Conservation (phyloP, 352 stramenopile species). For the Pythium myriotylum region DNA sequence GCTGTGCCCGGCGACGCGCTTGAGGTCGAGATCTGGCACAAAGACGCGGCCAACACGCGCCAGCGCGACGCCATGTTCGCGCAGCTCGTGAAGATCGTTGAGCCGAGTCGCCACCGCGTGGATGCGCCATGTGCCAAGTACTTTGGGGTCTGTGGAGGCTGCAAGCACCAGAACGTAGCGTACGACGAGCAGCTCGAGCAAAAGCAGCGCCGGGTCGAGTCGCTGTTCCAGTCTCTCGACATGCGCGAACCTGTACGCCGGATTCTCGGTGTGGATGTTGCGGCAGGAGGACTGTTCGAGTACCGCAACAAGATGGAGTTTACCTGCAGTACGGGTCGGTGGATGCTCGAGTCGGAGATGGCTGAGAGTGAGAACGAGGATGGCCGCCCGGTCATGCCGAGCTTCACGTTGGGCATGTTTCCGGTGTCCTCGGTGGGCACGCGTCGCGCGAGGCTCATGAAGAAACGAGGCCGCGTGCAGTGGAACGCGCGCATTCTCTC, state of each 20-base stretch:
- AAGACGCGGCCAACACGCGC: slow-evolving; percentile 38
- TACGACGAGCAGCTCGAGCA: slow-evolving; percentile 63
- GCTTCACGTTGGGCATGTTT: slow-evolving; percentile 76
- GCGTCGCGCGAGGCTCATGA: slow-evolving; percentile 36
- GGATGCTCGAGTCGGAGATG: slow-evolving; percentile 58
- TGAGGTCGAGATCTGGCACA: slow-evolving; percentile 51
- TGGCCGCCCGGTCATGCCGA: slow-evolving; percentile 15
- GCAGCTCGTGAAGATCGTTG: slow-evolving; percentile 29
- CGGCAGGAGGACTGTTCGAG: slow-evolving; percentile 28
- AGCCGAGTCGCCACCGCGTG: slow-evolving; percentile 41
- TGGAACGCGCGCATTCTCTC: slow-evolving; percentile 75
- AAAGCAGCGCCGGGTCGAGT: slow-evolving; percentile 59
- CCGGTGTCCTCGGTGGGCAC: slow-evolving; percentile 50
- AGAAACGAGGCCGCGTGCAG: slow-evolving; percentile 33
- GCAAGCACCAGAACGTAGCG: slow-evolving; percentile 63
- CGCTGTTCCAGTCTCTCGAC: slow-evolving; percentile 33
- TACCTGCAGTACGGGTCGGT: slow-evolving; percentile 74
- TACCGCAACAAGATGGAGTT: slow-evolving; percentile 90
- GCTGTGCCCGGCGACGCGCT: slow-evolving; percentile 53
- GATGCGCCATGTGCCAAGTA: slow-evolving; percentile 52
- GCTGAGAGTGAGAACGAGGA: slow-evolving; percentile 9
- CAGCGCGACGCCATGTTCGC: slow-evolving; percentile 45
- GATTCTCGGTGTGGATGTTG: slow-evolving; percentile 39
- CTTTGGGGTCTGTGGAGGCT: slow-evolving; percentile 73
- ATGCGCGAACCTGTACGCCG: slow-evolving; percentile 31